phyloP scores from a whole-genome alignment of 2,329 filamentous ascomycete species.

The Fusarium sp. region DNA sequence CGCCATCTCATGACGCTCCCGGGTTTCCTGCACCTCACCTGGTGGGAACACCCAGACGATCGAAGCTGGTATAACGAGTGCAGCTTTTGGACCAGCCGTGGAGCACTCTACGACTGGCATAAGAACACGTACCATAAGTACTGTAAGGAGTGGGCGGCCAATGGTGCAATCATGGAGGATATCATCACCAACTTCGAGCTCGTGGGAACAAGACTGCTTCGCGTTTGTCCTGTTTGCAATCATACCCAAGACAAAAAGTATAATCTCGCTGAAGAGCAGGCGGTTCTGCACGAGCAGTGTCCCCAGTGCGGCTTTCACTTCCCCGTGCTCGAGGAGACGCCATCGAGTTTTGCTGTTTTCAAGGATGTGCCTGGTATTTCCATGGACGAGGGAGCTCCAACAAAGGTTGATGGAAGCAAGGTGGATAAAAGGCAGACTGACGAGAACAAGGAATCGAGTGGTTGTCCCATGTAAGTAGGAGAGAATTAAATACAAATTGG shows the following conservation, averaged over 20 bases:
- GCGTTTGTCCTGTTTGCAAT: conserved; percentile 33
- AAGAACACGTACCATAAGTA: conserved; percentile 40
- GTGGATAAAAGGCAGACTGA: not conserved
- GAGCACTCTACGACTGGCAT: conserved; percentile 33
- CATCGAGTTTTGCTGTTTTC: conserved; percentile 35
- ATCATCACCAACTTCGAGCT: conserved; percentile 44
- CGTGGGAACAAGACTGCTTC: conserved; percentile 24
- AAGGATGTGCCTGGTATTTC: conserved; percentile 13
- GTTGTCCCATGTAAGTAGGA: conserved; percentile 8
- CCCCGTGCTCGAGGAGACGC: conserved; percentile 33
- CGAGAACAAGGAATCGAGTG: not conserved
- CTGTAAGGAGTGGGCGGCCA: conserved; percentile 33
- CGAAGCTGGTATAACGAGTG: conserved; percentile 36
- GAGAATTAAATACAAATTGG: not conserved
- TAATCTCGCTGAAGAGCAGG: conserved; percentile 38
- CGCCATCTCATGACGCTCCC: conserved; percentile 30
- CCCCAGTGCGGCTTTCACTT: conserved; percentile 40
- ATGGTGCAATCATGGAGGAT: conserved; percentile 41
- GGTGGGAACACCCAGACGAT: conserved; percentile 32
- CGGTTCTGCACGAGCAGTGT: conserved; percentile 30
- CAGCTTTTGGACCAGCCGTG: conserved; percentile 37
- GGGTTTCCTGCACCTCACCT: conserved; percentile 26
- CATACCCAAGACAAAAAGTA: conserved; percentile 38
- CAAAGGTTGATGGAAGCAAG: not conserved
- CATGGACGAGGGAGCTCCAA: not conserved